phyloP scores from a whole-genome alignment of 2,329 filamentous ascomycete genomes.

The Chaetomium sp. region DNA sequence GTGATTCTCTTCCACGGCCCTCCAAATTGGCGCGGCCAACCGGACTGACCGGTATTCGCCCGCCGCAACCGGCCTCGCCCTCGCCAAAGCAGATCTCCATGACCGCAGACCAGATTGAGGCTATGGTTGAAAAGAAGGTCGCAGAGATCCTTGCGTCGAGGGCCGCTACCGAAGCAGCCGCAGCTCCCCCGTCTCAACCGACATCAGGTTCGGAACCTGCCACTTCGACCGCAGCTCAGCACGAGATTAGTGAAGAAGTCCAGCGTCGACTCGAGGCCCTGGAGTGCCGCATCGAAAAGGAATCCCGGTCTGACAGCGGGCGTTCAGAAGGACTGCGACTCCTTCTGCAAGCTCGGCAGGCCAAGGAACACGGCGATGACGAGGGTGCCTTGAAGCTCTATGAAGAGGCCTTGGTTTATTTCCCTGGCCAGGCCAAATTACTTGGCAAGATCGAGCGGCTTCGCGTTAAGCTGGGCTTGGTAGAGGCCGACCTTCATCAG shows the following conservation, averaged over 20 bases:
- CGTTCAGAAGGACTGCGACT: constrained; percentile 78
- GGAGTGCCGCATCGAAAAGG: constrained; percentile 75
- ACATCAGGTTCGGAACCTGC: constrained; percentile 30
- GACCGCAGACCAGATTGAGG: constrained; percentile 73
- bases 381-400: constrained; percentile 76
- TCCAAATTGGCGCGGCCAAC: constrained; percentile 37
- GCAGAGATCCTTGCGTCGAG: constrained; percentile 81
- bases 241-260: constrained; percentile 66
- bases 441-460: constrained; percentile 62
- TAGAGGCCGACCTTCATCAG: neutral
- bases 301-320: constrained; percentile 37
- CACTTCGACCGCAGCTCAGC: constrained; percentile 1
- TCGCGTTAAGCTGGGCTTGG: constrained; percentile 42
- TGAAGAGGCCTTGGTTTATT: constrained; percentile 74
- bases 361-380: constrained; percentile 77
- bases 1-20: constrained; percentile 31
- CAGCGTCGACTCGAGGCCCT: constrained; percentile 76
- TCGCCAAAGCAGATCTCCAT: constrained; percentile 39
- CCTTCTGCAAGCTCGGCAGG: constrained; percentile 84
- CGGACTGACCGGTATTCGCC: constrained; percentile 26
- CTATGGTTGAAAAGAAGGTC: constrained; percentile 87
- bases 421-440: constrained; percentile 77
- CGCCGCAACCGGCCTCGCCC: constrained; percentile 31
- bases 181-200: constrained; percentile 28
- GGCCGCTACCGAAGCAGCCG: constrained; percentile 42